Evolutionary conservation across 176 grass and related monocot species (phyloP), one percentile per base, ranked within the genome.

Genomic region (Ananas comosus): DNA sequence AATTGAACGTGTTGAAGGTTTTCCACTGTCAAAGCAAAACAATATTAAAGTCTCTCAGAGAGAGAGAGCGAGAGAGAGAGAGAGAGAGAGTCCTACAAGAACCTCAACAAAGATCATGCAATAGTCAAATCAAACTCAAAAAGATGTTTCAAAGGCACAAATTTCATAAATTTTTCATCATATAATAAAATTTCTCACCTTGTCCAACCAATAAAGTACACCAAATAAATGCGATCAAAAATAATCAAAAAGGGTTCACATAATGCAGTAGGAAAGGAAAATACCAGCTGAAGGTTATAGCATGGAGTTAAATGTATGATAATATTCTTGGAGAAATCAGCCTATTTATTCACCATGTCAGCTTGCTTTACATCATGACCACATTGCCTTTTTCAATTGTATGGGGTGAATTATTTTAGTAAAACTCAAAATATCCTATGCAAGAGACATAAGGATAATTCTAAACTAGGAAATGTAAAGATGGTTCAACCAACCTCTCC

Each of bases 401-500:
- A 42, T 1, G 33, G 33, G 33, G 33, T 42, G 33, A 42, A 42
- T 42, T 42, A 42, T 42, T 42, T 42, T 6, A 42, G 33, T 7
- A 42, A 42, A 42, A 42, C 33, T 42, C 33, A 42, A 42, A 42
- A 42, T 33, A 42, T 42, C 4, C 33, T 7, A 42, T 7, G 4
- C 33, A 42, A 42, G 6, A 42, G 33, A 42, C 33, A 42, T 42
- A 42, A 42, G 33, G 33, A 8, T 42, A 42, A 42, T 7, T 42
- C 33, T 42, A 42, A 42, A 18, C 21, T n/a, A 59, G 14, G 16
- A 17, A 59, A 17, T 16, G 19, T 9, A 59, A 17, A 17, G 54
- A 59, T 12, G 19, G n/a, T 59, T 21, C 17, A 76, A 51, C 65
- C 53, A 77, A 77, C 74, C 74, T 77, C 74, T 77, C 74, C 74